Base-by-base conservation (phyloP, 192 early-diverging fungal species). In the Linnemannia elongata region DNA sequence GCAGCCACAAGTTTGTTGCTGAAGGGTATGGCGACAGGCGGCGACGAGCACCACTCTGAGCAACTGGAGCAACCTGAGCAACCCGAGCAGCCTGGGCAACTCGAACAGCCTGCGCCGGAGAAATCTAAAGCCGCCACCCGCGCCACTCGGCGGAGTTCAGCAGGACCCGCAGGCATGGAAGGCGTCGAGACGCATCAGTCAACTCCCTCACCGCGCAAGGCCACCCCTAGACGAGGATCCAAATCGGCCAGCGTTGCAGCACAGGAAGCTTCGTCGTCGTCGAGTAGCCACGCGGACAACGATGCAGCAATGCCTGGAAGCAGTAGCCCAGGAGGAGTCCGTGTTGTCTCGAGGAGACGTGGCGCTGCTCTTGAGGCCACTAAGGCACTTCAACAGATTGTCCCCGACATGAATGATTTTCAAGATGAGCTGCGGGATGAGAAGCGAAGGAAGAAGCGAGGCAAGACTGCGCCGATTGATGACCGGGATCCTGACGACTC, bases 391-490 rank as follows among this genome's bases (percentile, higher is more conserved):
- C 75, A 78, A 52, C 77, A 87, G 66, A 81, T 81, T 81, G 85
- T 81, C 33, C 79, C 85, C 0, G 85, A 87, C 49, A 87, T 87
- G 85, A 87, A 87, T 49, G 76, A 73, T 18, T 87, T 81, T 27
- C 85, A 87, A 63, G 85, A 81, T 3, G 85, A 87, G 35, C 72
- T 92, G 68, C 87, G 88, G 75, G 83, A 88, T 42, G 92, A 92
- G 81, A 90, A 89, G 81, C 80, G 75, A 39, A 88, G 63, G 52
- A 88, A 75, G 77, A 79, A 78, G 55, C 75, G 73, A 49, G 57
- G 69, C 15, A 30, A 42, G 7, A 52, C 35, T 22, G 44, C 30
- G 0, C 24, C n/a, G 4, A 35, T 35, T 36, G 76, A 72, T 6
- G 72, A 81, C 24, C 38, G 33, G 10, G 69, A 44, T 9, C 76